Conservation (phyloP, 371 early-diverging fungal genomes). For the Mucor circinelloides region DNA sequence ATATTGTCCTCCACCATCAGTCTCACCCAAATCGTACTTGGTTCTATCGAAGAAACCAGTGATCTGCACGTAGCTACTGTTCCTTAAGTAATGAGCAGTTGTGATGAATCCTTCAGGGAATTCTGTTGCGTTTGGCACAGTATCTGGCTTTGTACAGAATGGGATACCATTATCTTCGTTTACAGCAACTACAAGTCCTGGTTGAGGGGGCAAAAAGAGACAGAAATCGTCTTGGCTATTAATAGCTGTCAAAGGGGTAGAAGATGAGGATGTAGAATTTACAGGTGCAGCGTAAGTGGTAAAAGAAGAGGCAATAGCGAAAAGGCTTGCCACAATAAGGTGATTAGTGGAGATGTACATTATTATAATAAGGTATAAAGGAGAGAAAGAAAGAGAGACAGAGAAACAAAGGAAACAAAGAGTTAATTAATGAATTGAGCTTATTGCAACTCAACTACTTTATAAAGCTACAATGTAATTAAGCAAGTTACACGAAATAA, state of each 20-base stretch:
- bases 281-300: slow-evolving; percentile 7
- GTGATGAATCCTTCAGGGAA: slow-evolving; percentile 58
- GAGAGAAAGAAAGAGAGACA: neutral
- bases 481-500: neutral
- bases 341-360: neutral
- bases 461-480: neutral
- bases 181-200: slow-evolving; percentile 55
- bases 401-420: neutral
- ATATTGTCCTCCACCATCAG: slow-evolving; percentile 57
- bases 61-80: slow-evolving; percentile 49
- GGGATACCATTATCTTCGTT: slow-evolving; percentile 58
- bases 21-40: slow-evolving; percentile 42
- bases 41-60: slow-evolving; percentile 58
- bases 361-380: neutral
- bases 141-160: slow-evolving; percentile 49
- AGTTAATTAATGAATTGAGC: neutral
- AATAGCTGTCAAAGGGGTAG: slow-evolving; percentile 21
- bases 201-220: slow-evolving; percentile 61
- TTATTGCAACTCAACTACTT: neutral
- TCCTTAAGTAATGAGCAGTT: slow-evolving; percentile 47
- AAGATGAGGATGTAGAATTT: neutral
- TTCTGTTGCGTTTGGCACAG: slow-evolving; percentile 45
- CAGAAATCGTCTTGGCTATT: slow-evolving; percentile 47
- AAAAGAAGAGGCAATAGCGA: slow-evolving; percentile 12
- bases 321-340: slow-evolving; percentile 5